Evolutionary conservation across 306 rosid genomes (phyloP), one percentile per base, ranked within the genome.

Genomic region (Spatholobus suberectus): DNA sequence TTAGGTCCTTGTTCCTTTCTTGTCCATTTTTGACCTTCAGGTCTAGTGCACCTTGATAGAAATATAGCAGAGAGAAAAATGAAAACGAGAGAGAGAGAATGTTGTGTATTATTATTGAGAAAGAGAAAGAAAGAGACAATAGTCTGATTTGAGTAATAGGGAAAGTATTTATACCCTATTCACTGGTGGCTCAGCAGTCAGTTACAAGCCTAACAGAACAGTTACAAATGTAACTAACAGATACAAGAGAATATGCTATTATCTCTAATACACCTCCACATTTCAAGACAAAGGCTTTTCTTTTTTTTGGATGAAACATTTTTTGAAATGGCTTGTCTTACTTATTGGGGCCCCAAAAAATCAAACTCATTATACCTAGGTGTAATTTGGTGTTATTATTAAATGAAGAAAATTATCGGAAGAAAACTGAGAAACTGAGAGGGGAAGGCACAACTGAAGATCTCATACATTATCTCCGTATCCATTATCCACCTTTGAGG

Each of bases 371-470:
- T 70, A 51, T 23, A 43, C 71, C 4, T 27, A 15, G 35, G 12
- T 13, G 20, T 70, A 24, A 49, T 71, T 62, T 77, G 57, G n/a
- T 79, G 46, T 47, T 67, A 15, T 44, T 77, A 17, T 15, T 65
- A 32, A 43, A 43, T 43, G 81, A 77, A 43, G 73, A 29, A 27
- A 32, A 77, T 43, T 10, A 77, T 20, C 10, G 6, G 24, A 20
- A 9, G 55, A 11, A 57, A 75, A 55, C 3, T 17, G 12, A 15
- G 35, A 76, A 40, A 57, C 79, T 27, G 21, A 23, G 67, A 23
- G 40, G 26, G 38, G 57, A 67, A 68, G 68, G 57, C 32, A 68
- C 23, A 14, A 24, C 70, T 68, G 29, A 21, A 37, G 49, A 55
- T 24, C 27, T 75, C 54, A 55, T 37, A 18, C 80, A 6, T 44